Evolutionary conservation across 257 asterid species (phyloP).

Genomic region (Scutellaria baicalensis): DNA sequence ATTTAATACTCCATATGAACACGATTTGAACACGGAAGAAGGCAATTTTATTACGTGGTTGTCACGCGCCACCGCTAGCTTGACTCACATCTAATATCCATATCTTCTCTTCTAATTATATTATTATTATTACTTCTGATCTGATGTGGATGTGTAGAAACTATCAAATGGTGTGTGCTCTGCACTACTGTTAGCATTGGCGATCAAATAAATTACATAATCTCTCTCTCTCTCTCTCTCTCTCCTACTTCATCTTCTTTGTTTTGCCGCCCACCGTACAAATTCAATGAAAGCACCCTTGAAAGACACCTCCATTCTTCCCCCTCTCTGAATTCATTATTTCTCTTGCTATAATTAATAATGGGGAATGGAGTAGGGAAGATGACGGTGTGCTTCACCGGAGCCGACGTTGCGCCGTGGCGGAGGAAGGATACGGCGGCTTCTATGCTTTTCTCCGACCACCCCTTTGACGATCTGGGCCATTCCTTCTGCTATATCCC

Average conservation of each 20-base stretch:
- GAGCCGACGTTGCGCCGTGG: slow-evolving; percentile 37
- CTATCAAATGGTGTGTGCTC: too few species aligned
- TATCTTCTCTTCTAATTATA: too few species aligned
- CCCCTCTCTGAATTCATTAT: not conserved
- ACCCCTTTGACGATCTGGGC: slow-evolving; percentile 79
- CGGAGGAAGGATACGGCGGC: slow-evolving; percentile 30
- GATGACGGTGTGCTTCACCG: slow-evolving; percentile 58
- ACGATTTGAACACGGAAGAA: too few species aligned
- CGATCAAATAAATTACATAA: too few species aligned
- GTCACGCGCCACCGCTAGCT: too few species aligned
- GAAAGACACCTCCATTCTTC: not conserved
- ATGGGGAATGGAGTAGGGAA: slow-evolving; percentile 92
- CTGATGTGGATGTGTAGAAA: too few species aligned
- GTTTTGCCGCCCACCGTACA: not conserved
- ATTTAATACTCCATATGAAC: too few species aligned
- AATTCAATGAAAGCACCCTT: not conserved
- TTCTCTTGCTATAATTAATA: not conserved
- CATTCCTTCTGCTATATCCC: slow-evolving; percentile 80
- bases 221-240: too few species aligned
- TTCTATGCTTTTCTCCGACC: slow-evolving; percentile 41
- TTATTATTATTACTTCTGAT: too few species aligned
- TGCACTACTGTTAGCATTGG: too few species aligned
- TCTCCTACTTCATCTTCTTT: not conserved
- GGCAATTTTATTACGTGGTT: too few species aligned
- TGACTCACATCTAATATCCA: too few species aligned